Evolutionary conservation across 2,329 filamentous ascomycete genomes (phyloP), one percentile per base, ranked within the genome.

Genomic region (Xylariaceae sp.): DNA sequence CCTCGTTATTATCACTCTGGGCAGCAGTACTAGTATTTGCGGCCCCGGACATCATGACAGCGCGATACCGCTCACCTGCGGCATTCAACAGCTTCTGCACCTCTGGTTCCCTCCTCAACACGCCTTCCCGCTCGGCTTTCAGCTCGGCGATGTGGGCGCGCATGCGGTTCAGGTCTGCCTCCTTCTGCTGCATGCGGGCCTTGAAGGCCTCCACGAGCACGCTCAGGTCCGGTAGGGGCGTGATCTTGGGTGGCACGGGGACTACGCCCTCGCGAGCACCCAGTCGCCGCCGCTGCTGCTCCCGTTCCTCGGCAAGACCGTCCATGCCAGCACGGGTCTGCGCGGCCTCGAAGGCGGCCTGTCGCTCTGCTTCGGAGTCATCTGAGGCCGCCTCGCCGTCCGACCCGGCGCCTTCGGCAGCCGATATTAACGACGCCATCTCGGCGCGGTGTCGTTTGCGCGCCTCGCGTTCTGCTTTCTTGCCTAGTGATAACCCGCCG

Each of bases 251-350:
- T 0, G 87, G 87, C 1, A 85, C 84, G 54, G 77, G 83, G 3
- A 80, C 71, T 8, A 76, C 68, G 60, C 70, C 61, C 39, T 70
- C 62, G 30, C 68, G 67, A 41, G 67, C 65, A 39, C 66, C 68
- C 9, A 64, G 54, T 2, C 74, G 69, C 5, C 69, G 58, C 30
- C 72, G 71, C 51, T 72, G 72, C 39, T 74, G 70, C 45, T 73
- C 69, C 11, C 68, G 74, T 64, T 76, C 78, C 65, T 76, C 72
- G 59, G 56, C 78, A 27, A 87, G 66, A 0, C 85, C 87, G 64
- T 92, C 91, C 74, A 94, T 87, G n/a, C 90, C 92, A 3, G 89
- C 88, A 26, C 87, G 81, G 6, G 89, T 91, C 73, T 97, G 92
- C 3, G 89, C 86, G 8, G 85, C 83, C 70, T 96, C 91, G 72